Conservation (phyloP, 306 rosid species). For the Prinsepia uniflora region DNA sequence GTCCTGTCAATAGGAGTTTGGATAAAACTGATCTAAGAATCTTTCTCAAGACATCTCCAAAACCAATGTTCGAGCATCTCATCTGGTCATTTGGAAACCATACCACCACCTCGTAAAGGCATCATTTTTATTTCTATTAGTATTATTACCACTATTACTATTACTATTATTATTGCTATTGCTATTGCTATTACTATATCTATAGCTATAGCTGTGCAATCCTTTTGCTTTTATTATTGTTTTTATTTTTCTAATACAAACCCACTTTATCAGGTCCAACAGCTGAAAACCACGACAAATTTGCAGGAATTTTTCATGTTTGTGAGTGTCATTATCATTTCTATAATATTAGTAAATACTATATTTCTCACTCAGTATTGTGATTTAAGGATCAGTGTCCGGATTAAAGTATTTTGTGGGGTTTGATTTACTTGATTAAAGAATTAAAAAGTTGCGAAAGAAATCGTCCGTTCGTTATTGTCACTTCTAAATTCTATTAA, state of each 20-base stretch:
- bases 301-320: constrained; percentile 38
- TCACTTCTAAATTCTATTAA: constrained; percentile 20
- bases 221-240: too few species aligned
- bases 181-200: too few species aligned
- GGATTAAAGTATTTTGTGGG: constrained; percentile 15
- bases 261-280: constrained; percentile 18
- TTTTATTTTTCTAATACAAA: neutral
- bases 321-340: constrained; percentile 65
- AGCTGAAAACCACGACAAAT: constrained; percentile 26
- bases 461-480: constrained; percentile 76
- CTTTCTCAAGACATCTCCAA: too few species aligned
- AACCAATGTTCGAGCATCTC: too few species aligned
- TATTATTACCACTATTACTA: neutral
- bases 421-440: constrained; percentile 21
- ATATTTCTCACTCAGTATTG: neutral
- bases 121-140: neutral
- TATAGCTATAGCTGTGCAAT: neutral
- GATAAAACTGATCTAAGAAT: too few species aligned
- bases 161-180: too few species aligned
- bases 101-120: neutral
- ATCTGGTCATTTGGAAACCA: too few species aligned
- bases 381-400: neutral
- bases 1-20: too few species aligned
- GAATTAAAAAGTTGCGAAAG: constrained; percentile 21
- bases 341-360: neutral